Conservation (phyloP, 257 asterid genomes). For the Solanum sitiens region DNA sequence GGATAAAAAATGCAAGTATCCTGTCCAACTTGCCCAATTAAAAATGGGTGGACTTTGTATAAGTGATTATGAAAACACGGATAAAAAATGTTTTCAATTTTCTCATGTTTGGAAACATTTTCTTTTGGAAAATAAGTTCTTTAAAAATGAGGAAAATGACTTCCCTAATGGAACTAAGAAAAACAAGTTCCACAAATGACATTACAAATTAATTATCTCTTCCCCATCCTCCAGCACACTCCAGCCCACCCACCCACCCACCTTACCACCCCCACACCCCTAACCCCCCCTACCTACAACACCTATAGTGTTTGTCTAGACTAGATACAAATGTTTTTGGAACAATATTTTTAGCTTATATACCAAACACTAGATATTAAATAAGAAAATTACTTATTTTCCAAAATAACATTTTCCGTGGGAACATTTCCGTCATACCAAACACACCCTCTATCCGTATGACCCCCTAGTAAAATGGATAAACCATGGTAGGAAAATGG, state of each 20-base stretch:
- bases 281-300: not conserved
- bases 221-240: not conserved
- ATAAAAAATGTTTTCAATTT: not conserved
- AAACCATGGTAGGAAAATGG: not conserved
- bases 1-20: not conserved
- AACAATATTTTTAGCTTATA: not conserved
- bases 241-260: not conserved
- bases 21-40: not conserved
- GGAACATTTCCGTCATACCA: not conserved
- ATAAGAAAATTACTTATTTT: not conserved
- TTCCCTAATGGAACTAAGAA: not conserved
- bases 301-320: not conserved
- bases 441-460: not conserved
- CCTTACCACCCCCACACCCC: not conserved
- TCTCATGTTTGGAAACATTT: not conserved
- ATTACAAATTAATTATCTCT: not conserved
- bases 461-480: not conserved
- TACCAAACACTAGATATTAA: not conserved
- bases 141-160: not conserved
- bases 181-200: not conserved
- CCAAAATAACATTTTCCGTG: not conserved
- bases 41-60: not conserved
- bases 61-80: not conserved
- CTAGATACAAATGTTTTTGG: not conserved
- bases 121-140: not conserved